Evolutionary conservation across 495 filamentous ascomycete genomes (phyloP).

Genomic region (Trichoderma orchidacearum): DNA sequence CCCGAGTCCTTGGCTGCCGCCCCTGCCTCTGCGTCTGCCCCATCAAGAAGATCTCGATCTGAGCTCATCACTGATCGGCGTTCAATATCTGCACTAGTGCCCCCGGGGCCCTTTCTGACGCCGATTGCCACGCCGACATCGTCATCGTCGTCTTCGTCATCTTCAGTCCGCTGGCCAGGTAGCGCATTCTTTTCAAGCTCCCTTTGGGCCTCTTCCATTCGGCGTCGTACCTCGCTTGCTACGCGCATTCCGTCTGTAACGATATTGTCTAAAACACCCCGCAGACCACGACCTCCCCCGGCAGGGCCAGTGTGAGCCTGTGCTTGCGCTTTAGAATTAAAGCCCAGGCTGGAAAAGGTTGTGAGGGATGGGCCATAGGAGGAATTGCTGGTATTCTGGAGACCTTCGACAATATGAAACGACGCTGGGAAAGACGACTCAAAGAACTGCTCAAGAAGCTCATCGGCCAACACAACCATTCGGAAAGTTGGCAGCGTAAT

Average conservation of each 20-base stretch:
- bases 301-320: conserved; percentile 31
- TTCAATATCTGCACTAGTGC: conserved; percentile 23
- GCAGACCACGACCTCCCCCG: conserved; percentile 60
- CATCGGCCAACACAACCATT: conserved; percentile 95
- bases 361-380: conserved; percentile 44
- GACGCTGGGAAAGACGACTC: conserved; percentile 65
- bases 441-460: conserved; percentile 91
- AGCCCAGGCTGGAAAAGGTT: conserved; percentile 61
- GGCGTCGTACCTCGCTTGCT: conserved; percentile 73
- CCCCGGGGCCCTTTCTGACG: conserved; percentile 4
- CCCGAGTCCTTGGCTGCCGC: conserved; percentile 2
- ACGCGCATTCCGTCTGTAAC: conserved; percentile 94
- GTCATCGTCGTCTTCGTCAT: conserved; percentile 67
- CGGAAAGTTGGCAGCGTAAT: conserved; percentile 97
- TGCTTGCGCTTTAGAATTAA: conserved; percentile 27
- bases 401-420: conserved; percentile 37
- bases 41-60: conserved; percentile 66
- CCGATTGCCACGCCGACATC: conserved; percentile 26
- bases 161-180: conserved; percentile 46
- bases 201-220: conserved; percentile 86
- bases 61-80: conserved; percentile 53
- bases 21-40: conserved; percentile 59
- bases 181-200: conserved; percentile 71
- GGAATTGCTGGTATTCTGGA: conserved; percentile 14
- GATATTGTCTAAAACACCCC: conserved; percentile 91